A percentile compares a stretch with the other conserved stretches of the same genome.
Conservation (phyloP, 495 filamentous ascomycete species). For the Neurospora terricola region DNA sequence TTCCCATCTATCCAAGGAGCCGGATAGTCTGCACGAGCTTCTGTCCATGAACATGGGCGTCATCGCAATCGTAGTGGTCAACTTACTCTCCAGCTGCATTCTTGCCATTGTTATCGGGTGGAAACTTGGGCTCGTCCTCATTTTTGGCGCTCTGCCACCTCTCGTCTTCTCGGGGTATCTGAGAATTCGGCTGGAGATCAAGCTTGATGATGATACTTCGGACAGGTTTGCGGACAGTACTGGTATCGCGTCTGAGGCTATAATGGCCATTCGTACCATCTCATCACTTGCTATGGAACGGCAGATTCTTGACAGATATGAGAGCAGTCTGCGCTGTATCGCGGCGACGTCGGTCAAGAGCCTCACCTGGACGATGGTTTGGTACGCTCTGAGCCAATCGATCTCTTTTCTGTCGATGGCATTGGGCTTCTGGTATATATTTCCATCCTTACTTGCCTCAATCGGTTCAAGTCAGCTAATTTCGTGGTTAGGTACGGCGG, state of each 20-base stretch:
- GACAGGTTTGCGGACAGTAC: constrained; percentile 45
- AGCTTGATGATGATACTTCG: constrained; percentile 40
- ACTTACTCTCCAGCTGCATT: constrained; percentile 32
- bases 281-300: constrained; percentile 43
- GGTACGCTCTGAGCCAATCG: constrained; percentile 34
- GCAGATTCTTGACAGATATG: constrained; percentile 33
- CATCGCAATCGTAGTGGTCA: constrained; percentile 35
- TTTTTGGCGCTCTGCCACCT: constrained; percentile 35
- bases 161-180: constrained; percentile 35
- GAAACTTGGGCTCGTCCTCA: constrained; percentile 39
- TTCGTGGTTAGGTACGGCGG: constrained; percentile 21
- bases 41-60: constrained; percentile 42
- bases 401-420: constrained; percentile 28
- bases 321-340: constrained; percentile 22
- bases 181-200: constrained; percentile 39
- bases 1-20: constrained; percentile 43
- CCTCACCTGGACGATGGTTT: constrained; percentile 22
- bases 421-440: constrained; percentile 26
- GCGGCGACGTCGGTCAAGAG: constrained; percentile 25
- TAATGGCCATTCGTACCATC: constrained; percentile 47
- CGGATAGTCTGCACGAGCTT: constrained; percentile 50
- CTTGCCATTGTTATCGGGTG: constrained; percentile 43
- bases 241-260: constrained; percentile 44
- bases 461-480: neutral
- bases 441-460: neutral